These are phyloP conservation scores for Ailanthus altissimus DNA, from an alignment of 345 rosid species.

Conservation along the genomic window DNA sequence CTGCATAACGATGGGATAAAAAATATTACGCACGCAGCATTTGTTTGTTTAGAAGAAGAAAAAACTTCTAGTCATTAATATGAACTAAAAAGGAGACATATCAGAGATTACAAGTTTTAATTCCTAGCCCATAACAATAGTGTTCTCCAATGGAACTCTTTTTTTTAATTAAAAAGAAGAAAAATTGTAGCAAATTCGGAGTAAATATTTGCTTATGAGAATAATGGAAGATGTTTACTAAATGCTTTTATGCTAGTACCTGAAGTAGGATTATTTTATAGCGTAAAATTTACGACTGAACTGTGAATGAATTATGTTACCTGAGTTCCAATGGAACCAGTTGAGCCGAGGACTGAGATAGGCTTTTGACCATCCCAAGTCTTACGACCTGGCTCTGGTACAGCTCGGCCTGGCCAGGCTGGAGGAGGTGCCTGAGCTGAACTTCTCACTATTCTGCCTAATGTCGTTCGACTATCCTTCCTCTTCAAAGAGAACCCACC, in stretches of 20 bases:
- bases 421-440: constrained; percentile 73
- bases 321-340: constrained; percentile 99
- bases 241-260: background rate
- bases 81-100: background rate
- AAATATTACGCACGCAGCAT: background rate
- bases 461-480: constrained; percentile 41
- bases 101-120: background rate
- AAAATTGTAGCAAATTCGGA: no score
- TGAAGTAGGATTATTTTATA: background rate
- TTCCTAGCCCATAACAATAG: background rate
- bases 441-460: constrained; percentile 62
- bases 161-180: no score
- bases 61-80: background rate
- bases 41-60: background rate
- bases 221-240: background rate
- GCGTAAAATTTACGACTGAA: background rate
- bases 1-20: constrained; percentile 36
- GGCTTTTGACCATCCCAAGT: constrained; percentile 95
- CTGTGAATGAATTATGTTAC: constrained; percentile 30
- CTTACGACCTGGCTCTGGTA: constrained; percentile 58
- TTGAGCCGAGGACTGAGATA: constrained; percentile 86
- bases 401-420: constrained; percentile 97
- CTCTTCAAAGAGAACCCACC: constrained; percentile 62
- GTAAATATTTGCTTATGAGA: background rate
- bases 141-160: no score